phyloP scores from a whole-genome alignment of 225 moss, liverwort and hornwort species.

The Climacium dendroides region DNA sequence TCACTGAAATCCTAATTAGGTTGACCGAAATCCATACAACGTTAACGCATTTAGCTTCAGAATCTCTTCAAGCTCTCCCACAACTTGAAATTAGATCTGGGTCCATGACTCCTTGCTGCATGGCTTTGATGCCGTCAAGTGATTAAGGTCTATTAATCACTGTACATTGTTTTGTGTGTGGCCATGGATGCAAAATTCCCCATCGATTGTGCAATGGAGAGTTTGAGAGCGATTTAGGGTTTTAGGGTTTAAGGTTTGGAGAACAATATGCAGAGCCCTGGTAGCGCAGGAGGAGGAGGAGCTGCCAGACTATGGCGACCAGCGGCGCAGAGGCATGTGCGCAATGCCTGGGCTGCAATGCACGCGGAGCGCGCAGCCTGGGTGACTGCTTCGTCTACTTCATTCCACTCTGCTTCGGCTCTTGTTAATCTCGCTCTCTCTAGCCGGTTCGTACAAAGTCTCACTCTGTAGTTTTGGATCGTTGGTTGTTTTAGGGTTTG shows the following conservation, averaged over 20 bases:
- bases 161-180: not conserved
- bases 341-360: conserved; percentile 75
- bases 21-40: not conserved
- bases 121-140: not conserved
- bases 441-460: not conserved
- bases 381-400: conserved; percentile 46
- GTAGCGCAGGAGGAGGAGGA: conserved; percentile 11
- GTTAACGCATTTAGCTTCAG: not conserved
- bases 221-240: not conserved
- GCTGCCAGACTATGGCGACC: conserved; percentile 77
- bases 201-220: not conserved
- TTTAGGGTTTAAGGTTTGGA: not conserved
- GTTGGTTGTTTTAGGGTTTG: not conserved
- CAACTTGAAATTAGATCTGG: not conserved
- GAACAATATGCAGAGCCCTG: conserved; percentile 20
- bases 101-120: not conserved
- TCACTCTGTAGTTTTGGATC: not conserved
- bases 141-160: not conserved
- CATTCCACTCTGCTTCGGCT: conserved; percentile 51
- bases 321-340: conserved; percentile 85
- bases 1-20: not conserved
- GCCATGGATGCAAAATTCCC: not conserved
- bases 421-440: conserved; percentile 67
- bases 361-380: conserved; percentile 63
- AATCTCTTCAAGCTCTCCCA: not conserved